Percentiles rank a stretch among this genome's conserved stretches.
These are phyloP conservation scores for Tricholoma sp. DNA, from an alignment of 768 basidiomycete species.

Conservation along the genomic window DNA sequence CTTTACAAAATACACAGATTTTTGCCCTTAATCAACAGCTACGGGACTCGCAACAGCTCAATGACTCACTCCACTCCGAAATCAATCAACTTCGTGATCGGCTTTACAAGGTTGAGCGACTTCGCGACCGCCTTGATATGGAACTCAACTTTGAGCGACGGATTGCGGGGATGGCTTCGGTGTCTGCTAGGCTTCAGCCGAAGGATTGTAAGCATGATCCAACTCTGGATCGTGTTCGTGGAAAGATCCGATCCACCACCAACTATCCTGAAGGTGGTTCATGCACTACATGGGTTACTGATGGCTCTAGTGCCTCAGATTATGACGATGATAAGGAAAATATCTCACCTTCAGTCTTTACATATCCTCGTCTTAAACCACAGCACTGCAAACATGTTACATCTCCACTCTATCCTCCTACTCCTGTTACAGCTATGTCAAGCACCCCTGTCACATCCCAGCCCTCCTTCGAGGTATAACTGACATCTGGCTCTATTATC, in stretches of 20 bases:
- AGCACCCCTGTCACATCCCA: too few species aligned
- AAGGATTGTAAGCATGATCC: background rate
- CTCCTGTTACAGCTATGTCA: too few species aligned
- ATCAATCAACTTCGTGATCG: background rate
- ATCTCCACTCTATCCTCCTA: too few species aligned
- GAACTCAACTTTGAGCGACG: background rate
- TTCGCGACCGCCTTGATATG: background rate
- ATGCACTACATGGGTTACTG: background rate
- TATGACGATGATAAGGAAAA: background rate
- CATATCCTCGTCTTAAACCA: too few species aligned
- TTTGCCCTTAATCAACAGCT: background rate
- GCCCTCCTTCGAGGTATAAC: too few species aligned
- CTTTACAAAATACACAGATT: background rate
- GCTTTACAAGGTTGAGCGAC: background rate
- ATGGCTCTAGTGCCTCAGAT: background rate
- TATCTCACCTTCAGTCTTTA: too few species aligned
- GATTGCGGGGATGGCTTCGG: background rate
- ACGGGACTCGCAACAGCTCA: too few species aligned
- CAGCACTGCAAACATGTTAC: too few species aligned
- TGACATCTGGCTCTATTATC: too few species aligned
- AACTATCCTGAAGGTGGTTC: background rate
- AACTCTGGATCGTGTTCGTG: too few species aligned
- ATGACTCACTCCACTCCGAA: background rate
- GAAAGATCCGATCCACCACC: background rate
- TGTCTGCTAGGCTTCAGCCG: background rate